Evolutionary conservation across 495 filamentous ascomycete species (phyloP).

Genomic region (Sphaerosporella brunnea): DNA sequence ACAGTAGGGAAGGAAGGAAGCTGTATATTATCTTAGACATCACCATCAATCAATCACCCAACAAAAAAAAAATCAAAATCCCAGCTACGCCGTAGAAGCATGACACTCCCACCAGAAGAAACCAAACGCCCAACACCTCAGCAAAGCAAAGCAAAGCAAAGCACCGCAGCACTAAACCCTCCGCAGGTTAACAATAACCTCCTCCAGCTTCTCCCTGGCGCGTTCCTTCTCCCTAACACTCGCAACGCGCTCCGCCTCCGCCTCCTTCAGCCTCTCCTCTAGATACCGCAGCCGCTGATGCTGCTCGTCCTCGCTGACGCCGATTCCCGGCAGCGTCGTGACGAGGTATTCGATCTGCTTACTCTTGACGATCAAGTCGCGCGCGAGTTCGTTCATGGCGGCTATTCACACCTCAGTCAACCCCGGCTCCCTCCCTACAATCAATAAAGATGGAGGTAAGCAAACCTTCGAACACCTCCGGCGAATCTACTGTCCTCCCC

Average conservation of each 20-base stretch:
- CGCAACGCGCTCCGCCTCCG: constrained; percentile 50
- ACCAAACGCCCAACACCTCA: background rate
- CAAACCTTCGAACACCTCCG: constrained; percentile 4
- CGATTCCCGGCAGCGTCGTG: constrained; percentile 65
- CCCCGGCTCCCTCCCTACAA: no score
- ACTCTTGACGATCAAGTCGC: constrained; percentile 73
- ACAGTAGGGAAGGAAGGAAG: background rate
- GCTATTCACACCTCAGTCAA: no score
- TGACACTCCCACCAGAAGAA: background rate
- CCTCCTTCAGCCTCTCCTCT: constrained; percentile 54
- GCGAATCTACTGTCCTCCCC: constrained; percentile 21
- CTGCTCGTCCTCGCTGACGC: constrained; percentile 70
- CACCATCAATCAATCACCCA: background rate
- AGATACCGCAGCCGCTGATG: constrained; percentile 52
- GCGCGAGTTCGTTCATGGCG: constrained; percentile 62
- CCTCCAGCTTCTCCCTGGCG: constrained; percentile 49
- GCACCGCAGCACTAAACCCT: constrained; percentile 31
- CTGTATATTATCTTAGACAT: constrained; percentile 1
- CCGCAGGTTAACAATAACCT: constrained; percentile 41
- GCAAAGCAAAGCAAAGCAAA: no score
- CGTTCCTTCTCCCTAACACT: constrained; percentile 55
- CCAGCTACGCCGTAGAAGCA: background rate
- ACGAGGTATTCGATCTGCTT: constrained; percentile 89
- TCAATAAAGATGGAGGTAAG: no score
- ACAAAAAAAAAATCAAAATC: background rate